These are phyloP conservation scores for Aspergillus sclerotioniger DNA, from an alignment of 495 filamentous ascomycete species.

Conservation along the genomic window DNA sequence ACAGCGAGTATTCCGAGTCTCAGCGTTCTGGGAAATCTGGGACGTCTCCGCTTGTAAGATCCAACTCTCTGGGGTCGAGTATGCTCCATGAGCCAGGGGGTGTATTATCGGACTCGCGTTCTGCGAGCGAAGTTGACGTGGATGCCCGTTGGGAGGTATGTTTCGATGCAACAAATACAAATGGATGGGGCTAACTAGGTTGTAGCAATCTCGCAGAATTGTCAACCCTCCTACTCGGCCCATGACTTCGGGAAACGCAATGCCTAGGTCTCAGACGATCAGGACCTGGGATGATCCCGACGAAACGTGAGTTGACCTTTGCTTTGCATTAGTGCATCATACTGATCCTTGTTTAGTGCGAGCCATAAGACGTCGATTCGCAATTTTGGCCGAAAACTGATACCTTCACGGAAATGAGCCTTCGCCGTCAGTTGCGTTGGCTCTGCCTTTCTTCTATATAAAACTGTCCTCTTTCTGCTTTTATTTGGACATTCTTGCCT, in stretches of 20 bases:
- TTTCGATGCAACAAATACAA: neutral
- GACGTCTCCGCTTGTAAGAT: conserved; percentile 38
- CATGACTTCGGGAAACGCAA: conserved; percentile 35
- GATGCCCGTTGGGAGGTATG: conserved; percentile 41
- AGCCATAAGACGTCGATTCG: conserved; percentile 39
- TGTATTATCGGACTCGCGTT: conserved; percentile 31
- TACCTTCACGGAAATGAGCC: conserved; percentile 23
- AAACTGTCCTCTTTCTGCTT: neutral
- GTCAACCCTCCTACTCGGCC: conserved; percentile 35
- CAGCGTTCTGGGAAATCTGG: conserved; percentile 38
- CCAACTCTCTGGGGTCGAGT: conserved; percentile 41
- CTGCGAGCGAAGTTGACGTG: conserved; percentile 40
- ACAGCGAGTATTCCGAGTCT: conserved; percentile 38
- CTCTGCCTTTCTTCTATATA: neutral
- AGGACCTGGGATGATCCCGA: conserved; percentile 33
- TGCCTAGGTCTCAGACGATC: conserved; percentile 26
- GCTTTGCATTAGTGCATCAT: neutral
- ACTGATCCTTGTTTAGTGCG: conserved; percentile 9
- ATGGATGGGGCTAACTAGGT: conserved; percentile 17
- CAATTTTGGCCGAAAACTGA: conserved; percentile 43
- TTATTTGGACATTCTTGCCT: conserved; percentile 4
- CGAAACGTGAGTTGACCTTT: conserved; percentile 35
- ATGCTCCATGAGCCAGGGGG: conserved; percentile 24
- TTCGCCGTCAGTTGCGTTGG: neutral
- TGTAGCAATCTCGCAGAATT: conserved; percentile 39